Base-by-base conservation (phyloP, 306 rosid species). In the Luffa aegyptiaca region DNA sequence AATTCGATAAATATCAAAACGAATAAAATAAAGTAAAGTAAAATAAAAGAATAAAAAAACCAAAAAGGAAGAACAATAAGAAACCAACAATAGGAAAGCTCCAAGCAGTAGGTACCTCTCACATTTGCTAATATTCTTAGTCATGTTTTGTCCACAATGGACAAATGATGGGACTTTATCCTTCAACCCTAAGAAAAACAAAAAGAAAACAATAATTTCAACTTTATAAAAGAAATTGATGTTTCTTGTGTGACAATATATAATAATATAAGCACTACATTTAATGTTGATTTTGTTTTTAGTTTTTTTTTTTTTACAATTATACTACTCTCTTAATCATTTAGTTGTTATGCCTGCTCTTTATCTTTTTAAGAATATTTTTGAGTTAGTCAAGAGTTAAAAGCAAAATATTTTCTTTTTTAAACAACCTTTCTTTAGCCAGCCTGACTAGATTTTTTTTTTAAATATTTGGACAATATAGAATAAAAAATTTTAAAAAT, bases 51-150 rank as follows among this genome's bases (percentile, higher is more conserved):
- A 17, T 17, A 61, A 12, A 41, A 63, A 66, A 44, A n/a, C 13
- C 55, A 44, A 70, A 70, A 45, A 70, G 76, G 76, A 70, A 45
- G 56, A 70, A 70, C 76, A 70, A 70, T 31, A 70, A 45, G 76
- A 45, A 70, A 70, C 45, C 39, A 9, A 3, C 20, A 45, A 18
- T 39, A 39, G 10, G 37, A 62, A 62, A 62, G n/a, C 1, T 33
- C 69, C 69, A 62, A 62, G 8, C 69, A 35, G 5, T 33, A 13
- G 10, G 20, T 5, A 35, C 44, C 10, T 35, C 69, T 35, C 69
- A 62, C 10, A 13, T 62, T 26, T 11, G 65, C 8, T 59, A 59
- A 59, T 59, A 59, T 59, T 64, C 45, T 64, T 64, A 36, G 21
- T 64, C 71, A 64, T 64, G 71, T 36, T 35, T 64, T 64, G 71